A percentile compares a stretch with the other conserved stretches of the same genome.
These are phyloP conservation scores for Coemansia erecta DNA, from an alignment of 192 early-diverging fungal species.

Conservation along the genomic window DNA sequence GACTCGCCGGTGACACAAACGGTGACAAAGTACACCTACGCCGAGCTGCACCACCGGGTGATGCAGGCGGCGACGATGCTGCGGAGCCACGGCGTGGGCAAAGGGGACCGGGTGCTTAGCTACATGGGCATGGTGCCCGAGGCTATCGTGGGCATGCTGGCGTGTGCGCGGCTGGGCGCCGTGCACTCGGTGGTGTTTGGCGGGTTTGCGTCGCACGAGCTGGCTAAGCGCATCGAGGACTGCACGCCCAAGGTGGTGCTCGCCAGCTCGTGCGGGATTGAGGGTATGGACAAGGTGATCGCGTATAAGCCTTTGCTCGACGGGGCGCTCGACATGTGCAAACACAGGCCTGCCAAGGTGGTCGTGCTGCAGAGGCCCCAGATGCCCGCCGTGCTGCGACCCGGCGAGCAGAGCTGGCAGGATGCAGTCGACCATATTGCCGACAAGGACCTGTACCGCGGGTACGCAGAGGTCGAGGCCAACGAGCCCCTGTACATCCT, in stretches of 20 bases:
- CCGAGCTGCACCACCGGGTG: conserved; percentile 65
- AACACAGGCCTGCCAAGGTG: conserved; percentile 39
- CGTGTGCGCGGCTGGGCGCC: conserved; percentile 78
- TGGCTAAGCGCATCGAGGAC: conserved; percentile 83
- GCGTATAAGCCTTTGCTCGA: conserved; percentile 78
- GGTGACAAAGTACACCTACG: conserved; percentile 57
- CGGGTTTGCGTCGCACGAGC: conserved; percentile 70
- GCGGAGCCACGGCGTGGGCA: conserved; percentile 56
- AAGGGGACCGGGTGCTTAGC: conserved; percentile 74
- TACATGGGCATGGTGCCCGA: conserved; percentile 87
- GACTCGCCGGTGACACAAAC: conserved; percentile 69
- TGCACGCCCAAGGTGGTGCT: conserved; percentile 72
- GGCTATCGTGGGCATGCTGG: conserved; percentile 79
- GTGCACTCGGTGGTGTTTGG: conserved; percentile 82
- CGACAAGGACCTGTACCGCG: conserved; percentile 34
- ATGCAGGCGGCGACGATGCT: conserved; percentile 66
- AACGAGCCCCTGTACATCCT: conserved; percentile 79
- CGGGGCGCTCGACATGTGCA: conserved; percentile 60
- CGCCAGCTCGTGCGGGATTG: conserved; percentile 76
- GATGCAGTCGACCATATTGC: conserved; percentile 53
- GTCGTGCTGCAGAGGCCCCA: conserved; percentile 69
- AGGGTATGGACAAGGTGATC: conserved; percentile 63
- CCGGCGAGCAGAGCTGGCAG: conserved; percentile 51
- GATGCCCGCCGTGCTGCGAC: conserved; percentile 52
- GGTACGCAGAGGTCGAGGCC: conserved; percentile 59